Conservation (phyloP, 176 grass and related monocot species). For the Cocos nucifera region DNA sequence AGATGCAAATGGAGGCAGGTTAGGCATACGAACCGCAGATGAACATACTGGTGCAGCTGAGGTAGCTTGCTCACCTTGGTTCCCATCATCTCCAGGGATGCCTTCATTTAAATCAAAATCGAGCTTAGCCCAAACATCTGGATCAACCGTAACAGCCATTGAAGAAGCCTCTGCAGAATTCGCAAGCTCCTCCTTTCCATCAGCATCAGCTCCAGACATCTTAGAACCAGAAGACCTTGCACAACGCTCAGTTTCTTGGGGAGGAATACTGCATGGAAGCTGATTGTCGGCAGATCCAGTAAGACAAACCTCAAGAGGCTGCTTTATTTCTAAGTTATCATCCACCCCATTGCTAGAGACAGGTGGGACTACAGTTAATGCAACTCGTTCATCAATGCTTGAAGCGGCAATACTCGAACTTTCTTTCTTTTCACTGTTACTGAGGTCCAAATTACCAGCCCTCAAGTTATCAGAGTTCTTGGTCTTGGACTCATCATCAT, state of each 20-base stretch:
- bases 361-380: constrained; percentile 6
- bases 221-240: constrained; percentile 21
- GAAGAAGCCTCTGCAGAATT: constrained; percentile 39
- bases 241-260: constrained; percentile 25
- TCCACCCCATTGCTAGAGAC: constrained; percentile 12
- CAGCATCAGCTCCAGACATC: constrained; percentile 19
- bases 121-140: constrained; percentile 33
- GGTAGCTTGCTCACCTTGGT: constrained; percentile 33
- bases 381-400: constrained; percentile 18
- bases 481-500: neutral
- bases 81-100: constrained; percentile 38
- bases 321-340: constrained; percentile 24
- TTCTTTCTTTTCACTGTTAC: constrained; percentile 24
- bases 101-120: constrained; percentile 73
- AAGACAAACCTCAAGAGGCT: constrained; percentile 18
- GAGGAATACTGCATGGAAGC: neutral
- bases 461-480: constrained; percentile 17
- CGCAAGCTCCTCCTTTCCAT: constrained; percentile 26
- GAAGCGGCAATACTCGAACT: constrained; percentile 3
- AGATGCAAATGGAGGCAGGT: constrained; percentile 26
- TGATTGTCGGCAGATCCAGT: constrained; percentile 35
- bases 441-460: neutral
- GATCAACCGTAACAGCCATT: constrained; percentile 14
- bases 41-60: constrained; percentile 25
- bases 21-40: constrained; percentile 20